These are phyloP conservation scores for Basidiobolus meristosporus DNA, from an alignment of 371 early-diverging fungal genomes.

Conservation along the genomic window DNA sequence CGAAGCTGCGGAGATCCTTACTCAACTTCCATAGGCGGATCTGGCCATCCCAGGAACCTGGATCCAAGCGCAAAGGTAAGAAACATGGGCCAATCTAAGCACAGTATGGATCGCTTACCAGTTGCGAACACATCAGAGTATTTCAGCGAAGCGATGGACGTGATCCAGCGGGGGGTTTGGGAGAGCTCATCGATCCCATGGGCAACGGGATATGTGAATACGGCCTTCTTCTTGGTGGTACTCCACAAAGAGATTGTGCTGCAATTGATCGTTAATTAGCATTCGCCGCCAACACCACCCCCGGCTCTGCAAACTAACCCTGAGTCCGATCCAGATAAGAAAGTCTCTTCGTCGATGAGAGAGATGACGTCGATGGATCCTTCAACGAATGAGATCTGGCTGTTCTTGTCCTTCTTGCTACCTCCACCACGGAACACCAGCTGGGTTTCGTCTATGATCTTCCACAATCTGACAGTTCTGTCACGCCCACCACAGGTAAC, in stretches of 20 bases:
- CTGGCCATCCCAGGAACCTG: conserved; percentile 62
- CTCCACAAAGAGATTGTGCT: conserved; percentile 84
- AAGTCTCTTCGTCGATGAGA: conserved; percentile 79
- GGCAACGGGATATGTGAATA: conserved; percentile 45
- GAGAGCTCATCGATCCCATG: conserved; percentile 47
- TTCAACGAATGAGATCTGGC: conserved; percentile 16
- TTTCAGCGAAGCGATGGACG: conserved; percentile 55
- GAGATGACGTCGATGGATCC: conserved; percentile 72
- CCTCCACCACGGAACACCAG: conserved; percentile 74
- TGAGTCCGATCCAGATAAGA: conserved; percentile 76
- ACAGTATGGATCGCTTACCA: no score
- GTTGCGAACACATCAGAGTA: conserved; percentile 80
- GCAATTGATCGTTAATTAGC: conserved; percentile 7
- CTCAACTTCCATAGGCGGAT: conserved; percentile 74
- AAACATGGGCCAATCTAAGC: conserved; percentile 3
- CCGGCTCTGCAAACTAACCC: conserved; percentile 31
- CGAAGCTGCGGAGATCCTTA: conserved; percentile 41
- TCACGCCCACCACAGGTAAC: conserved; percentile 87
- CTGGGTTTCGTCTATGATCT: conserved; percentile 84
- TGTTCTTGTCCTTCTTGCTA: conserved; percentile 1
- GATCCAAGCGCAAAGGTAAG: neutral
- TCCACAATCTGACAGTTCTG: conserved; percentile 81
- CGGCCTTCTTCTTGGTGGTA: conserved; percentile 72
- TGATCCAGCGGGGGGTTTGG: conserved; percentile 59
- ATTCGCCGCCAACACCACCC: no score